Percentiles rank a stretch among this genome's conserved stretches.
Evolutionary conservation across 176 grass and related monocot genomes (phyloP).

Genomic region (Bolboschoenus planiculmis): DNA sequence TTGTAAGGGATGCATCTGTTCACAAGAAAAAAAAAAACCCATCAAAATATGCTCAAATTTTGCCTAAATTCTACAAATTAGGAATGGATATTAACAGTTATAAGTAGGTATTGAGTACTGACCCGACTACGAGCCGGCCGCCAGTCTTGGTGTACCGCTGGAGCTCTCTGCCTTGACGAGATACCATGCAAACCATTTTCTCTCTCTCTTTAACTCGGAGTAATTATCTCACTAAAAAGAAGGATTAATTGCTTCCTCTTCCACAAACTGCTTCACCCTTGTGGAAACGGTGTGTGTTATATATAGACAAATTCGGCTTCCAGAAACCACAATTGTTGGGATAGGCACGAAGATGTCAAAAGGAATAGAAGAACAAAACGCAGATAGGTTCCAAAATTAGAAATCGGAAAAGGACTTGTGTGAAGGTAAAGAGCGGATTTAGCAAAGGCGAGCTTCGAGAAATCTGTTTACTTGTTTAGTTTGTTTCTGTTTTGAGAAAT

Average conservation of each 20-base stretch:
- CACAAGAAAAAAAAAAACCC: not conserved
- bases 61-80: not conserved
- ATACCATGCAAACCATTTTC: constrained; percentile 62
- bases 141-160: constrained; percentile 83
- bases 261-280: too few relatives aligned
- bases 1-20: constrained; percentile 80
- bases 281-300: not conserved
- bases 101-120: not conserved
- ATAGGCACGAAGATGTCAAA: not conserved
- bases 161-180: constrained; percentile 80
- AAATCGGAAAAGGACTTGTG: not conserved
- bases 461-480: not conserved
- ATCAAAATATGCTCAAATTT: constrained; percentile 1
- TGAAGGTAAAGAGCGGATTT: not conserved
- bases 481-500: not conserved
- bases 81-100: not conserved
- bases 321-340: not conserved
- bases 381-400: not conserved
- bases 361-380: not conserved
- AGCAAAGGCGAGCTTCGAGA: not conserved
- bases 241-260: not conserved
- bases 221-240: not conserved
- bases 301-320: not conserved
- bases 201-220: not conserved
- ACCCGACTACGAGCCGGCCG: constrained; percentile 64